Conservation (phyloP, 2,329 filamentous ascomycete species). For the Pseudogymnoascus sp. region DNA sequence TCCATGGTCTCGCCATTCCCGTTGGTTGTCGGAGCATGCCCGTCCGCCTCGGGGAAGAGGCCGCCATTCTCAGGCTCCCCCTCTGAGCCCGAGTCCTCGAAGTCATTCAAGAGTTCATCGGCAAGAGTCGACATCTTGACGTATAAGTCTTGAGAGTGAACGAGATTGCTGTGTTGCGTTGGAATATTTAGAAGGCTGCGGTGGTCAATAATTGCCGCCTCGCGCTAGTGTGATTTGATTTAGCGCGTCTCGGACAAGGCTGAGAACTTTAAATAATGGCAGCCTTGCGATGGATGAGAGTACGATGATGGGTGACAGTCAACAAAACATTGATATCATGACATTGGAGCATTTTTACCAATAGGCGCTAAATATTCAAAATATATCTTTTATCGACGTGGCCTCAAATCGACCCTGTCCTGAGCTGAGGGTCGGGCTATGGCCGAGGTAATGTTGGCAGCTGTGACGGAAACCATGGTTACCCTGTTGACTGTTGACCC, state of each 20-base stretch:
- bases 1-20: conserved; percentile 38
- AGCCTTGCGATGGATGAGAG: neutral
- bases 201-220: conserved; percentile 8
- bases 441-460: neutral
- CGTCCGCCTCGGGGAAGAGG: conserved; percentile 36
- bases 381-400: neutral
- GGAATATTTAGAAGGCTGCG: conserved; percentile 12
- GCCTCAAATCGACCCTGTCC: neutral
- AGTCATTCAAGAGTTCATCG: conserved; percentile 87
- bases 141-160: conserved; percentile 7
- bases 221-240: neutral
- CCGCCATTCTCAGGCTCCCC: conserved; percentile 51
- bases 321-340: neutral
- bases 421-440: neutral
- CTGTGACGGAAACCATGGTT: neutral
- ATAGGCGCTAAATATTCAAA: neutral
- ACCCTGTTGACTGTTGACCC: neutral
- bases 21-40: conserved; percentile 23
- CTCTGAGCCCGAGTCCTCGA: conserved; percentile 78
- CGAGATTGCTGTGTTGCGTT: conserved; percentile 6
- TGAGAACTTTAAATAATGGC: neutral
- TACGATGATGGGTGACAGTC: neutral
- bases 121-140: conserved; percentile 75
- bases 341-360: neutral
- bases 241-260: conserved; percentile 4